Evolutionary conservation across 106 monocot species (phyloP), one percentile per base, ranked within the genome.

Genomic region (Alisma plantagoaquatica): DNA sequence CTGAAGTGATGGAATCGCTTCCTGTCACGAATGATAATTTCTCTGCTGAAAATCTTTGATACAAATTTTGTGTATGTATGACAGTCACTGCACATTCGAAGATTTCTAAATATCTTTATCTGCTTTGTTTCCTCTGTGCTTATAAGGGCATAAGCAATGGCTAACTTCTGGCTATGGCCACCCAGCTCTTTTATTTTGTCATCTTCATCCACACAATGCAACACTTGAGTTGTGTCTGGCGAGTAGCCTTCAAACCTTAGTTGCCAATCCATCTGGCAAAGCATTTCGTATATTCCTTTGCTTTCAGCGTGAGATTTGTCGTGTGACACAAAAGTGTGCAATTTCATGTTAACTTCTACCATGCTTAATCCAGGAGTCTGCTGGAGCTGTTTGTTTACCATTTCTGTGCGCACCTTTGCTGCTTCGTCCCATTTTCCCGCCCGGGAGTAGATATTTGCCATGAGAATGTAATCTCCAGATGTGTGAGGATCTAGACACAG

Each of bases 201-300:
- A 59, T 74, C 77, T n/a, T 74, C 77, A 18, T 66, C 70, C 3
- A 46, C 73, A 8, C 35, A 61, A n/a, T 61, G 45, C 17, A 44
- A 17, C 23, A 68, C 54, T 41, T 69, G 27, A 2, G 81, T 73
- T 48, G 65, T 69, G 28, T 82, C 81, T 6, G 68, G 69, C 2
- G 0, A 31, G 49, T 83, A 78, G 0, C 78, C 73, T 57, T 83
- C 83, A 43, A 78, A 75, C 48, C 50, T 57, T 30, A 83, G 49
- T 56, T 74, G 83, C 78, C 83, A 83, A 22, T 75, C 78, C 71
- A 83, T 75, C 49, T 77, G 71, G 38, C 56, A 41, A 18, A 78
- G 41, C 83, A 83, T 83, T 53, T 74, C 83, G 20, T 75, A 63
- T 16, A 83, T 30, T 33, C 60, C 49, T 3, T 56, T 25, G 19